Evolutionary conservation across 306 rosid genomes (phyloP).

Genomic region (Malus asiatica): DNA sequence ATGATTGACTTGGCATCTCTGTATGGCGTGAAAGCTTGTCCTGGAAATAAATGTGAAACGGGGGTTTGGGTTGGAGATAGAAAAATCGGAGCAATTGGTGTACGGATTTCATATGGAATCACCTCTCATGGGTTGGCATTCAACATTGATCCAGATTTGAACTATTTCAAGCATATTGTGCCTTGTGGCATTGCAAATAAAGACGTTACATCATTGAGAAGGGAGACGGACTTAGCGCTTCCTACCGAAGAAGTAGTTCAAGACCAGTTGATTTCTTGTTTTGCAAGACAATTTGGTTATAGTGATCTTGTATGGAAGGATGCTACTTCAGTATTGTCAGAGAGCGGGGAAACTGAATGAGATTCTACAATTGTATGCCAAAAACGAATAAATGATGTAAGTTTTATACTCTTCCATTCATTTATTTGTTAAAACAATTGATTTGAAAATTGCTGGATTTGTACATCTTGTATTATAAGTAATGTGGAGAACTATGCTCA

Average conservation of each 20-base stretch:
- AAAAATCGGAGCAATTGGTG: constrained; percentile 90
- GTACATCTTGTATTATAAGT: background rate
- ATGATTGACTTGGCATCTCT: constrained; percentile 64
- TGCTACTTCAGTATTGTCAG: constrained; percentile 22
- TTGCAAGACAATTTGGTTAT: constrained; percentile 66
- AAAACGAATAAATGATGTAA: background rate
- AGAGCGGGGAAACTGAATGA: constrained; percentile 29
- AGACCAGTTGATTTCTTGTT: constrained; percentile 72
- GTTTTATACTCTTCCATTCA: background rate
- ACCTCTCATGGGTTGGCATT: constrained; percentile 88
- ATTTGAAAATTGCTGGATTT: background rate
- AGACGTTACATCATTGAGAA: constrained; percentile 76
- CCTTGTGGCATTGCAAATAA: constrained; percentile 83
- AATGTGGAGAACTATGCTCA: background rate
- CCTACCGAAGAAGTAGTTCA: constrained; percentile 54
- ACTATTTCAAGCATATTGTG: constrained; percentile 67
- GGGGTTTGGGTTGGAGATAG: constrained; percentile 92
- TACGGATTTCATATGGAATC: constrained; percentile 64
- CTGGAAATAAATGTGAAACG: constrained; percentile 54
- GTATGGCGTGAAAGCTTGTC: constrained; percentile 66
- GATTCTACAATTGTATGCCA: background rate
- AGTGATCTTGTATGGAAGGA: constrained; percentile 47
- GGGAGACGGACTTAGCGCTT: constrained; percentile 47
- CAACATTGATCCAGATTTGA: constrained; percentile 80
- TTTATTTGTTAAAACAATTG: background rate